Percentiles rank a stretch among this genome's conserved stretches.
These are phyloP conservation scores for Apophysomyces variabilis DNA, from an alignment of 371 early-diverging fungal genomes.

Conservation along the genomic window DNA sequence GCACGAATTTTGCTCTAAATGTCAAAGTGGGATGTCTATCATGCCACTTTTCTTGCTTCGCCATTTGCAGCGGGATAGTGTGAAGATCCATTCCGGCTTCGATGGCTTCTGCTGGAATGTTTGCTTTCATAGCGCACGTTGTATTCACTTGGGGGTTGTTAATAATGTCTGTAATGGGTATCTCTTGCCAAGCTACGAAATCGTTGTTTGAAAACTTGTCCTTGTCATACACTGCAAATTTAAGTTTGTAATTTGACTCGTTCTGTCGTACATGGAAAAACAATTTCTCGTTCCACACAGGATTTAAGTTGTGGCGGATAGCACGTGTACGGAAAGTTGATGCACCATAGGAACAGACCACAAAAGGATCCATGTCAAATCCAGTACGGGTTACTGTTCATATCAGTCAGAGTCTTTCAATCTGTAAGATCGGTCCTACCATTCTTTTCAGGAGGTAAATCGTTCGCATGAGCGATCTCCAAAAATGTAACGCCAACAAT, in stretches of 20 bases:
- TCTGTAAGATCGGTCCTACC: conserved; percentile 18
- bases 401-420: conserved; percentile 1
- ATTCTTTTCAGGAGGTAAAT: conserved; percentile 66
- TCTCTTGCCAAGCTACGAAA: conserved; percentile 63
- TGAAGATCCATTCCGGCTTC: conserved; percentile 52
- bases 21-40: conserved; percentile 50
- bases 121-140: conserved; percentile 7
- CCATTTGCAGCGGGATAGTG: conserved; percentile 42
- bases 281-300: conserved; percentile 74
- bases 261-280: conserved; percentile 67
- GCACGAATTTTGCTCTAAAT: conserved; percentile 66
- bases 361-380: conserved; percentile 89
- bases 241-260: conserved; percentile 64
- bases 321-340: conserved; percentile 73
- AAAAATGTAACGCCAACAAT: conserved; percentile 65
- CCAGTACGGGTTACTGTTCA: conserved; percentile 57
- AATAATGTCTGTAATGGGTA: conserved; percentile 50
- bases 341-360: conserved; percentile 71
- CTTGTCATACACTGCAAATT: conserved; percentile 77
- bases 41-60: conserved; percentile 42
- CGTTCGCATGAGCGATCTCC: conserved; percentile 65
- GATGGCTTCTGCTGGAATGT: conserved; percentile 31
- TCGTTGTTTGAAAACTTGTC: conserved; percentile 78
- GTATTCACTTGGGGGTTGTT: conserved; percentile 18
- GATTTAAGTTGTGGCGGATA: conserved; percentile 68